Evolutionary conservation across 106 monocot genomes (phyloP), one percentile per base, ranked within the genome.

Genomic region (Allium cepa): DNA sequence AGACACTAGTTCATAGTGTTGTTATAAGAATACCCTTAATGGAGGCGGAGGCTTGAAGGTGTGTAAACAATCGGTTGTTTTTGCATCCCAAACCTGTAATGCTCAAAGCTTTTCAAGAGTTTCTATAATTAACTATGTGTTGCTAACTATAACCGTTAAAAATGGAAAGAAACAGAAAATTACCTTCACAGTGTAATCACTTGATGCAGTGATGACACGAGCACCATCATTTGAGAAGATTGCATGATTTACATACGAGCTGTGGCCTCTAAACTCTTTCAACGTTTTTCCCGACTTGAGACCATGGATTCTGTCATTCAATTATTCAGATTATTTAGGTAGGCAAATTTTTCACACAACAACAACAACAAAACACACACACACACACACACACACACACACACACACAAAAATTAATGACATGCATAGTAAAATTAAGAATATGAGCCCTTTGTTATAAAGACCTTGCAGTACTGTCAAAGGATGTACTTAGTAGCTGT

Each of bases 41-140:
- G 96, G 96, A 70, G 96, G 96, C n/a, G 96, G 96, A 59, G 96
- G 96, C 75, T 96, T 92, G 75, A 96, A 92, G 46, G 96, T 96
- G 9, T 92, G 96, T 63, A 96, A 79, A 73, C 96, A 96, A 60
- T 96, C 96, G 60, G 96, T 92, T 67, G 88, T 84, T 74, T 96
- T 96, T 68, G 78, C 60, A 88, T 96, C 96, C 96, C 96, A 96
- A 52, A 96, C 96, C 96, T 96, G 57, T 8, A 55, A 16, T n/a
- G 13, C 8, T 26, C 17, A 50, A 26, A 52, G 7, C 16, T 51
- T 66, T 46, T 17, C 26, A 26, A 12, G 66, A 52, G 7, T 64
- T 64, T 36, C 36, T 36, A 36, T 5, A 36, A 36, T 36, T 36
- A 36, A 36, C 36, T 5, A 36, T 36, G 36, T 36, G 36, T 36